Percentiles rank a stretch among this genome's conserved stretches.
Conservation (phyloP, 2,329 filamentous ascomycete genomes). For the Pseudogymnoascus sp. region DNA sequence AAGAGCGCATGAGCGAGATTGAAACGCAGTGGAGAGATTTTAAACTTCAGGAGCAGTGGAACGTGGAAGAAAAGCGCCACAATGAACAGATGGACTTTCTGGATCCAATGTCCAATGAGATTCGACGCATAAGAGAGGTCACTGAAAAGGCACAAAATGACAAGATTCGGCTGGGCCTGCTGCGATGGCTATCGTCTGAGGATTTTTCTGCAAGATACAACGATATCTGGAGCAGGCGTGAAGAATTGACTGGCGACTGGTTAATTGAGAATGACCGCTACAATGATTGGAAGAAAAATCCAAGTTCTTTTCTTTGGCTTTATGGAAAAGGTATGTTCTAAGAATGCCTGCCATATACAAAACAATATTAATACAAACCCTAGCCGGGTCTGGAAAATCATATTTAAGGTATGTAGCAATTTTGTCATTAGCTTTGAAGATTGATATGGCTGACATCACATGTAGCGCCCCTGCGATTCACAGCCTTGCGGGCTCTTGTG, state of each 20-base stretch:
- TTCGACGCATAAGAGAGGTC: not conserved
- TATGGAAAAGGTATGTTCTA: slow-evolving; percentile 13
- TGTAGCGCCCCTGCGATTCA: slow-evolving; percentile 8
- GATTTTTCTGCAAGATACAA: slow-evolving; percentile 14
- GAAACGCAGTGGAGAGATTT: not conserved
- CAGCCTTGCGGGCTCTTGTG: not conserved
- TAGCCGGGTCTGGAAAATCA: slow-evolving; percentile 12
- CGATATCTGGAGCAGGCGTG: not conserved
- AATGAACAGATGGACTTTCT: not conserved
- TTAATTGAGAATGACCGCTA: slow-evolving; percentile 11
- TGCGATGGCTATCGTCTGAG: slow-evolving; percentile 10
- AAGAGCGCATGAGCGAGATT: not conserved
- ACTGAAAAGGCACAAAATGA: slow-evolving; percentile 7
- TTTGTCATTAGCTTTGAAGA: not conserved
- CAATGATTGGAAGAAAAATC: slow-evolving; percentile 7
- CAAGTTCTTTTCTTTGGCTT: slow-evolving; percentile 13
- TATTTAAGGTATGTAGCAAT: slow-evolving; percentile 3
- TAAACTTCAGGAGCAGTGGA: not conserved
- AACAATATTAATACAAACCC: not conserved
- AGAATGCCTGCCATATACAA: not conserved
- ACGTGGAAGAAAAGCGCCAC: not conserved
- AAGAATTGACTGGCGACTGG: slow-evolving; percentile 10
- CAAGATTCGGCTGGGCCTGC: not conserved
- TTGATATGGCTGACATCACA: not conserved
- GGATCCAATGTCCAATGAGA: slow-evolving; percentile 3